Evolutionary conservation across 2,329 filamentous ascomycete genomes (phyloP).

Genomic region (Penicillium sp.): DNA sequence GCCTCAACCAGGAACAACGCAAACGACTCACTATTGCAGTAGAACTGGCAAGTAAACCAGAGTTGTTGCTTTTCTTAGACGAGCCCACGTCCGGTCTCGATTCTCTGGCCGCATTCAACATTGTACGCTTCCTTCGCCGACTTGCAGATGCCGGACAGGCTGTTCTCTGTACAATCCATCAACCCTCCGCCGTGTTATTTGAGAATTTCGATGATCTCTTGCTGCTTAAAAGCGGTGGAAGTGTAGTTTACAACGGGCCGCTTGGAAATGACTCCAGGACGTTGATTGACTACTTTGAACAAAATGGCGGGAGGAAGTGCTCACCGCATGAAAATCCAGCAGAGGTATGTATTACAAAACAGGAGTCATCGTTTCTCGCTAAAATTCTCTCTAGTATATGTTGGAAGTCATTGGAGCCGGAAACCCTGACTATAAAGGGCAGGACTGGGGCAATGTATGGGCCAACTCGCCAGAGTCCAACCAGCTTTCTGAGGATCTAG

Average conservation of each 20-base stretch:
- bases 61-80: slow-evolving; percentile 61
- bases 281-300: slow-evolving; percentile 69
- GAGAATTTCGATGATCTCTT: slow-evolving; percentile 84
- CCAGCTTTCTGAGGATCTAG: slow-evolving; percentile 52
- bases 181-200: slow-evolving; percentile 82
- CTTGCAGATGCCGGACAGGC: slow-evolving; percentile 76
- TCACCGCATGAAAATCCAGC: slow-evolving; percentile 66
- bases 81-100: slow-evolving; percentile 67
- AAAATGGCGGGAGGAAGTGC: slow-evolving; percentile 62
- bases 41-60: slow-evolving; percentile 62
- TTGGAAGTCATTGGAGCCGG: slow-evolving; percentile 69
- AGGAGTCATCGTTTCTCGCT: not conserved
- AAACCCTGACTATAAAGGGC: slow-evolving; percentile 58
- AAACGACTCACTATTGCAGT: slow-evolving; percentile 67
- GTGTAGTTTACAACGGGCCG: slow-evolving; percentile 82
- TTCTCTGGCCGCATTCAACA: slow-evolving; percentile 66
- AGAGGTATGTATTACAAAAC: slow-evolving; percentile 45
- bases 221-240: slow-evolving; percentile 73
- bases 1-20: slow-evolving; percentile 64
- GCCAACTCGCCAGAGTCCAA: slow-evolving; percentile 52
- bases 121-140: slow-evolving; percentile 61
- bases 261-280: slow-evolving; percentile 72
- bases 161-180: slow-evolving; percentile 88
- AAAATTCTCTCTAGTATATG: slow-evolving; percentile 65
- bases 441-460: slow-evolving; percentile 67